Conservation (phyloP, 345 rosid genomes). For the Abelmoschus esculentus region DNA sequence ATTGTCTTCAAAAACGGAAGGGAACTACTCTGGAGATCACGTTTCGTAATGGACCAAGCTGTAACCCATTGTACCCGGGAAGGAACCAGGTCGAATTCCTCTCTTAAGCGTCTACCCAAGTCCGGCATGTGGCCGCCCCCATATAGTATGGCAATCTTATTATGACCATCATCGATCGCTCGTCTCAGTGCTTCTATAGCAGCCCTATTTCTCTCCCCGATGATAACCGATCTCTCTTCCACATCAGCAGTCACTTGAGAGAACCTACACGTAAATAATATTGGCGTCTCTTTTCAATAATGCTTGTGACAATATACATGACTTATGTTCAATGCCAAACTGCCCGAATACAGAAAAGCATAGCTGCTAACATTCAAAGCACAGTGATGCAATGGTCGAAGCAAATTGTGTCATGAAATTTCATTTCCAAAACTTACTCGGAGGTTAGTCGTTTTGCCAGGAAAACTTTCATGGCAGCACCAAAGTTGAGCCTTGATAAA, state of each 20-base stretch:
- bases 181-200: constrained; percentile 58
- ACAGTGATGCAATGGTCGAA: not conserved
- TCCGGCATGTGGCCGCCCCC: constrained; percentile 99
- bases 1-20: constrained; percentile 55
- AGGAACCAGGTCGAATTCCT: constrained; percentile 70
- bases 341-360: not conserved
- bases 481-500: constrained; percentile 69
- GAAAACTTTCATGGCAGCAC: constrained; percentile 88
- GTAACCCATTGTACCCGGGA: constrained; percentile 62
- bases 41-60: constrained; percentile 80
- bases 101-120: constrained; percentile 65
- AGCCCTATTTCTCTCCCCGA: constrained; percentile 84
- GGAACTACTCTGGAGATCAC: constrained; percentile 36
- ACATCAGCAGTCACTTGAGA: constrained; percentile 62
- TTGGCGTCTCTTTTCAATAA: not conserved
- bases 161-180: constrained; percentile 64
- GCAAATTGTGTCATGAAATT: not conserved
- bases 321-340: not conserved
- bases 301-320: not conserved
- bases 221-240: constrained; percentile 76
- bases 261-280: constrained; percentile 41
- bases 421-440: constrained; percentile 46
- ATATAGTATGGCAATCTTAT: constrained; percentile 64
- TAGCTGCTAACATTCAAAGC: not conserved
- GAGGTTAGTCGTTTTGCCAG: constrained; percentile 77